These are phyloP conservation scores for Eucalyptus erythrocorys DNA, from an alignment of 345 rosid genomes.

Conservation along the genomic window DNA sequence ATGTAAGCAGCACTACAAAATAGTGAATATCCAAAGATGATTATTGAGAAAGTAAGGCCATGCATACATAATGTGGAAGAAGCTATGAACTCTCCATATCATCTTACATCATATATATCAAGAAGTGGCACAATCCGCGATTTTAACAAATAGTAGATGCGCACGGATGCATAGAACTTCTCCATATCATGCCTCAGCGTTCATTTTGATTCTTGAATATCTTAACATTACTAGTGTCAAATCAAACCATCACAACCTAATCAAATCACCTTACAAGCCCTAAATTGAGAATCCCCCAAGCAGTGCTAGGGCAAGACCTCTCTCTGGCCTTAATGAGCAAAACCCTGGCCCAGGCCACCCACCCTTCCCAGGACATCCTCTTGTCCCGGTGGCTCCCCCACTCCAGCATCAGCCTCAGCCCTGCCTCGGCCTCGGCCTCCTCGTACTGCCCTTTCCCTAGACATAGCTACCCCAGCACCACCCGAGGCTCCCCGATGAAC, in stretches of 20 bases:
- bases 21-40: background rate
- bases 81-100: background rate
- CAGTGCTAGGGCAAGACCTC: conserved; percentile 60
- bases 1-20: background rate
- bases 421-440: conserved; percentile 63
- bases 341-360: conserved; percentile 88
- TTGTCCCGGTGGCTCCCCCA: conserved; percentile 97
- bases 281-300: conserved; percentile 74
- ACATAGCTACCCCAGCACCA: conserved; percentile 59
- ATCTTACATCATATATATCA: background rate
- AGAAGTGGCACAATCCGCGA: accelerated
- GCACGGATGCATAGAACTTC: accelerated
- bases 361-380: conserved; percentile 89
- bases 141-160: background rate
- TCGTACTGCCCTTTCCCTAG: conserved; percentile 44
- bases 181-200: background rate
- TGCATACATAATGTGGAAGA: accelerated
- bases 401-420: conserved; percentile 53
- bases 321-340: conserved; percentile 67
- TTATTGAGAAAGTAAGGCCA: background rate
- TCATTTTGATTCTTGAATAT: background rate
- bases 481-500: conserved; percentile 72
- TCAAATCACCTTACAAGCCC: conserved; percentile 15
- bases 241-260: background rate
- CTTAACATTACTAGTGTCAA: background rate